A percentile compares a stretch with the other conserved stretches of the same genome.
Evolutionary conservation across 208 protist species (phyloP).

Genomic region (Tetramitus jugosus): DNA sequence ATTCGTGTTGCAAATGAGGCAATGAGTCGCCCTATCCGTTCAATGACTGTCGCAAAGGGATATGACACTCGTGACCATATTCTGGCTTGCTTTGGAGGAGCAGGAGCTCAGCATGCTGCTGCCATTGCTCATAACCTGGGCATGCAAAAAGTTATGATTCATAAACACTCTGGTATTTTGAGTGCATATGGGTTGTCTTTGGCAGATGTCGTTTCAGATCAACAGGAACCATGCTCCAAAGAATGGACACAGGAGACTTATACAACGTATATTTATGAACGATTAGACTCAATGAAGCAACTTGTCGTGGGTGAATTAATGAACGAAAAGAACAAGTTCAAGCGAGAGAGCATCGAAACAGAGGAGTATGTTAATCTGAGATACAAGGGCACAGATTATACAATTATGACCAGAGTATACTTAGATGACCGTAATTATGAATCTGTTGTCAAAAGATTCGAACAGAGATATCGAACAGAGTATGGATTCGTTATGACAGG

Average conservation of each 20-base stretch:
- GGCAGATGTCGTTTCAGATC: conserved; percentile 78
- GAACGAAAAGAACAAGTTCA: background rate
- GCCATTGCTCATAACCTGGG: conserved; percentile 71
- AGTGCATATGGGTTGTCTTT: conserved; percentile 78
- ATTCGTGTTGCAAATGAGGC: conserved; percentile 83
- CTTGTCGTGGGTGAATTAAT: conserved; percentile 16
- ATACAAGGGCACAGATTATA: conserved; percentile 79
- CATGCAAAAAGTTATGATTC: conserved; percentile 63
- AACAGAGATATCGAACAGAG: conserved; percentile 64
- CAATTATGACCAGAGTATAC: conserved; percentile 61
- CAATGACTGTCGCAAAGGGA: conserved; percentile 76
- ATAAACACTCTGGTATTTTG: conserved; percentile 31
- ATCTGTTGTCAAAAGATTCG: conserved; percentile 53
- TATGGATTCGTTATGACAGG: conserved; percentile 74
- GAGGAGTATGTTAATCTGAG: conserved; percentile 69
- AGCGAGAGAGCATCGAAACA: conserved; percentile 36
- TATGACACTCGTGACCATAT: conserved; percentile 67
- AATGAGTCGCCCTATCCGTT: conserved; percentile 86
- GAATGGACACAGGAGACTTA: conserved; percentile 40
- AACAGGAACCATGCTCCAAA: conserved; percentile 49
- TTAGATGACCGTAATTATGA: background rate
- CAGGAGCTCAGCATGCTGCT: conserved; percentile 81
- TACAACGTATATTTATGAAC: conserved; percentile 30
- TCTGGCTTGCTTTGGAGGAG: conserved; percentile 84
- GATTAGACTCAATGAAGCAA: conserved; percentile 25